Conservation (phyloP, 495 filamentous ascomycete species). For the Glarea lozoyensis region DNA sequence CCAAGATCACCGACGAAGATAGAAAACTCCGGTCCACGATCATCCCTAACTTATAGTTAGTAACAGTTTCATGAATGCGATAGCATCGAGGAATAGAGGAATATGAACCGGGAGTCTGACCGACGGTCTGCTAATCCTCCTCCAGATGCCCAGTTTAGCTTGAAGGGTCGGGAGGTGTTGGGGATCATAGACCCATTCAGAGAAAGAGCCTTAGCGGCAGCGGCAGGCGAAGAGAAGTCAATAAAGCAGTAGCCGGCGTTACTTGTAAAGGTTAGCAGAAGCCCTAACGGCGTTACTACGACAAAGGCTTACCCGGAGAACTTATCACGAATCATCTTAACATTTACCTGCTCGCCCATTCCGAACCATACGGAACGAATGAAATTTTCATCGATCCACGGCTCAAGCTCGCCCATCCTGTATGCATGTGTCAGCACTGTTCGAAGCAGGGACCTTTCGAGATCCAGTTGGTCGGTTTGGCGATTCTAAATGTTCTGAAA, state of each 20-base stretch:
- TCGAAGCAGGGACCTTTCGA: neutral
- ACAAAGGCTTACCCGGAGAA: conserved; percentile 82
- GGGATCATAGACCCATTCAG: conserved; percentile 89
- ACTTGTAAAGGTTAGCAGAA: conserved; percentile 34
- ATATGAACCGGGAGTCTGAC: conserved; percentile 38
- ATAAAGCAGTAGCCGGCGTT: conserved; percentile 99
- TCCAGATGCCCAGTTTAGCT: conserved; percentile 98
- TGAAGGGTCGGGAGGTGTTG: conserved; percentile 92
- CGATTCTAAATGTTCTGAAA: neutral
- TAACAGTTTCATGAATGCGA: neutral
- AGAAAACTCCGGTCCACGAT: conserved; percentile 89
- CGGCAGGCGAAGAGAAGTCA: conserved; percentile 77
- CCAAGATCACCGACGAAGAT: conserved; percentile 98
- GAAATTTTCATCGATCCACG: conserved; percentile 99
- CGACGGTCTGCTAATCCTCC: conserved; percentile 90
- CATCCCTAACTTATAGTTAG: conserved; percentile 53
- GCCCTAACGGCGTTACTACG: conserved; percentile 3
- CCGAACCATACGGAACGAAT: conserved; percentile 84
- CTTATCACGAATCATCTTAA: conserved; percentile 99
- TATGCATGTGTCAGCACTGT: neutral
- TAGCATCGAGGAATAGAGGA: conserved; percentile 5
- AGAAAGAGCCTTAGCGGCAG: conserved; percentile 80
- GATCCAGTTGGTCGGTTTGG: neutral
- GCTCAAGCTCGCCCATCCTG: conserved; percentile 99
- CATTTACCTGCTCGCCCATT: conserved; percentile 88